Evolutionary conservation across 73 alveolate species (phyloP).

Genomic region (Tetrahymena borealis): DNA sequence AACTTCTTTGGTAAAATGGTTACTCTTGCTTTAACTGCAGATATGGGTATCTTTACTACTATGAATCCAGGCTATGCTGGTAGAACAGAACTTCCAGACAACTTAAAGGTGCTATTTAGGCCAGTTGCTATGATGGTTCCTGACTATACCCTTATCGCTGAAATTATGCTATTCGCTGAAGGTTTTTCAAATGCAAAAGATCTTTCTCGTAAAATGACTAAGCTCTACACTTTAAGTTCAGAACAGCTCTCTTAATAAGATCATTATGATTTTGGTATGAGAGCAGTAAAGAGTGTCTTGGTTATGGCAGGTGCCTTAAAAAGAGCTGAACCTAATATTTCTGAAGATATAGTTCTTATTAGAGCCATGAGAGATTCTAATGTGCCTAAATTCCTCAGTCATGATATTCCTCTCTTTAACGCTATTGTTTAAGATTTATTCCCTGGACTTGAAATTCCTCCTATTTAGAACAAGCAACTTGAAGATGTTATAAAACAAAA

Average conservation of each 20-base stretch:
- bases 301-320: conserved; percentile 94
- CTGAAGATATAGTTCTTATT: conserved; percentile 87
- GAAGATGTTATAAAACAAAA: conserved; percentile 54
- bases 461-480: conserved; percentile 55
- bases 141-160: conserved; percentile 87
- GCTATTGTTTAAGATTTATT: conserved; percentile 88
- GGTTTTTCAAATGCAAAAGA: conserved; percentile 91
- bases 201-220: conserved; percentile 91
- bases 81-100: conserved; percentile 98
- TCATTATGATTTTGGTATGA: conserved; percentile 99
- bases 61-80: conserved; percentile 99
- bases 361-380: conserved; percentile 93
- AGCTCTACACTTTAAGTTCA: conserved; percentile 82
- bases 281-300: conserved; percentile 96
- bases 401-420: conserved; percentile 83
- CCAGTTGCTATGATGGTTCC: conserved; percentile 94
- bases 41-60: conserved; percentile 94
- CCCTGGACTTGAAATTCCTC: conserved; percentile 82
- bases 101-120: conserved; percentile 81
- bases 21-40: conserved; percentile 52
- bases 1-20: conserved; percentile 85
- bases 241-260: conserved; percentile 90
- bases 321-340: conserved; percentile 74
- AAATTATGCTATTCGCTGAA: conserved; percentile 93
- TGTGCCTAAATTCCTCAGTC: conserved; percentile 83